phyloP scores from a whole-genome alignment of 163 green algal genomes.

The Coccomyxa subellipsoidea region DNA sequence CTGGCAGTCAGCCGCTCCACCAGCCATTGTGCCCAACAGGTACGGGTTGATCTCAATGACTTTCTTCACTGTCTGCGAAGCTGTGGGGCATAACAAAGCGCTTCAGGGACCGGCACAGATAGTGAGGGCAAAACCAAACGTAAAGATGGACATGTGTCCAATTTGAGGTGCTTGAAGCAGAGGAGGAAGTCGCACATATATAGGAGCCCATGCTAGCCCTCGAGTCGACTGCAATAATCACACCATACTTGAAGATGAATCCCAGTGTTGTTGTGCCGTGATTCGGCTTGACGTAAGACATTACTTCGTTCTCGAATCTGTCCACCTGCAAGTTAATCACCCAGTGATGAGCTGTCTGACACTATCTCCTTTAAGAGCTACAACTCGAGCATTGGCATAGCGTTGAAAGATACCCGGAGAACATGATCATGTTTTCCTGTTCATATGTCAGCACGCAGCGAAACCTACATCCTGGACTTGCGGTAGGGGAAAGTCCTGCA shows the following conservation, averaged over 20 bases:
- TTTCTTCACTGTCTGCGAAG: slow-evolving; percentile 97
- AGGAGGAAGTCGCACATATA: slow-evolving; percentile 48
- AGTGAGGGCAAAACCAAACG: too few species aligned
- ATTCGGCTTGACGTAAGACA: slow-evolving; percentile 94
- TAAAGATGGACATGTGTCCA: too few species aligned
- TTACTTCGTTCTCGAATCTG: slow-evolving; percentile 87
- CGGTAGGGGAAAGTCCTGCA: slow-evolving; percentile 22
- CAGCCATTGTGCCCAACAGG: slow-evolving; percentile 99
- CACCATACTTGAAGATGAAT: slow-evolving; percentile 96
- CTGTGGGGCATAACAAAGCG: slow-evolving; percentile 35
- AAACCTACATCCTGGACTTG: slow-evolving; percentile 32
- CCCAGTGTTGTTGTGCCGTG: slow-evolving; percentile 98
- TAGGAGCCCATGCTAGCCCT: slow-evolving; percentile 94
- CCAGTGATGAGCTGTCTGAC: not conserved
- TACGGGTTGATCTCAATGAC: slow-evolving; percentile 99
- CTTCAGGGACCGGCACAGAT: not conserved
- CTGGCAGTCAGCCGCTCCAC: slow-evolving; percentile 96
- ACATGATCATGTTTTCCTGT: not conserved
- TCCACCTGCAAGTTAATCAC: slow-evolving; percentile 79
- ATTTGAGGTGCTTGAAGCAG: not conserved
- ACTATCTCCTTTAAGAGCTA: not conserved
- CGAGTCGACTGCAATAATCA: slow-evolving; percentile 98
- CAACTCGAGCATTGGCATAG: too few species aligned
- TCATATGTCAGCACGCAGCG: not conserved
- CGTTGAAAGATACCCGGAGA: too few species aligned